Conservation (phyloP, 1,284 basidiomycete genomes). For the Pterulicium gracile region DNA sequence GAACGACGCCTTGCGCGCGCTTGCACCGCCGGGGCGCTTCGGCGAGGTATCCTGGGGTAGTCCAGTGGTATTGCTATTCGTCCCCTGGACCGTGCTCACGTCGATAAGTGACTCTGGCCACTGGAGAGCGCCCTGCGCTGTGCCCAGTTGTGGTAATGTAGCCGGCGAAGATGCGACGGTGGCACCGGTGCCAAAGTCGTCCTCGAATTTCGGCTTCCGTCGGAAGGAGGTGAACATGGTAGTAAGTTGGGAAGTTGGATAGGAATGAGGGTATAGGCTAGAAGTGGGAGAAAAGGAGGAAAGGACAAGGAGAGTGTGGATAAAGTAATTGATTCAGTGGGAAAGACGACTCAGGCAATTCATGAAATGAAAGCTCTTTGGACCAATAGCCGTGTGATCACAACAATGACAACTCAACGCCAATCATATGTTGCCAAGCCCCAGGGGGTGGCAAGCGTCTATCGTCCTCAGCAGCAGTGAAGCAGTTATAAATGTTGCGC, state of each 20-base stretch:
- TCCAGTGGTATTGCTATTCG: slow-evolving; percentile 31
- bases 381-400: too few species aligned
- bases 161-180: slow-evolving; percentile 57
- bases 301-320: too few species aligned
- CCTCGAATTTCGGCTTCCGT: background rate
- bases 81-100: slow-evolving; percentile 34
- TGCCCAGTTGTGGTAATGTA: background rate
- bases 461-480: too few species aligned
- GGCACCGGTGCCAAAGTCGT: slow-evolving; percentile 25
- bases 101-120: slow-evolving; percentile 77
- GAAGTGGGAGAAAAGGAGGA: too few species aligned
- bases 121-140: slow-evolving; percentile 18
- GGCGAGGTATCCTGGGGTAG: slow-evolving; percentile 22
- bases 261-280: too few species aligned
- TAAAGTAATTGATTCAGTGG: too few species aligned
- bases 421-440: too few species aligned
- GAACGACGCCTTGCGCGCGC: slow-evolving; percentile 27
- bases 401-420: too few species aligned
- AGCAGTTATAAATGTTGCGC: too few species aligned
- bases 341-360: too few species aligned
- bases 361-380: too few species aligned
- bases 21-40: slow-evolving; percentile 37
- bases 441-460: too few species aligned
- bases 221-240: slow-evolving; percentile 63
- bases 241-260: slow-evolving; percentile 9